phyloP scores from a whole-genome alignment of 805 yeast genomes.

The Suhomyces sp. region DNA sequence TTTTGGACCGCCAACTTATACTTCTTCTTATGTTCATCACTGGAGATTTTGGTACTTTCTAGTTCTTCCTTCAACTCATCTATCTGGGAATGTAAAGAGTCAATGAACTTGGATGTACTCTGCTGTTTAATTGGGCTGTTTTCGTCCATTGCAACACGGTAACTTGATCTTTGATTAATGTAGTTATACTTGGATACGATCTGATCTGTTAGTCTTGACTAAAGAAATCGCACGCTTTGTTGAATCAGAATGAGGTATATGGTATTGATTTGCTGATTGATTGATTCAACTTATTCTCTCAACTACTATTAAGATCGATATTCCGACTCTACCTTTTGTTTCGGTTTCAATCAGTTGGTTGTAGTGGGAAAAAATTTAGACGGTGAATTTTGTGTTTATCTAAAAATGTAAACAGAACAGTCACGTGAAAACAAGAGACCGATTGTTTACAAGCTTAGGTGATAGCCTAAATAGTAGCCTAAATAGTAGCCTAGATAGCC shows the following conservation, averaged over 20 bases:
- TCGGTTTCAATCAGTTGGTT: background rate
- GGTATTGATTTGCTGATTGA: too few species aligned
- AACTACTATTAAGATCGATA: background rate
- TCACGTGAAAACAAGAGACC: too few species aligned
- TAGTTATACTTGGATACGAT: background rate
- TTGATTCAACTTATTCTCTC: background rate
- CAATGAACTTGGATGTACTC: conserved; percentile 43
- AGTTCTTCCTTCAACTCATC: conserved; percentile 45
- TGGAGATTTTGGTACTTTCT: conserved; percentile 35
- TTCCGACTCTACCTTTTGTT: background rate
- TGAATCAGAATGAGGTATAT: too few species aligned
- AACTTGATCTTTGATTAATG: background rate
- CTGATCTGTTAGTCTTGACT: background rate
- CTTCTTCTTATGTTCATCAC: conserved; percentile 52
- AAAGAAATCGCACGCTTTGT: too few species aligned
- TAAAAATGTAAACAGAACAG: conserved; percentile 2
- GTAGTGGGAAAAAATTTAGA: conserved; percentile 4
- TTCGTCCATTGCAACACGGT: conserved; percentile 16
- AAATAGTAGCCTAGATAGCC: too few species aligned
- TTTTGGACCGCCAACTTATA: conserved; percentile 45
- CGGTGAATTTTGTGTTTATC: conserved; percentile 6
- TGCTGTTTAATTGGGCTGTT: conserved; percentile 17
- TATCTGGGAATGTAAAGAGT: conserved; percentile 48
- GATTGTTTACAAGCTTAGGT: too few species aligned
- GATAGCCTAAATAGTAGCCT: too few species aligned